A percentile compares a stretch with the other conserved stretches of the same genome.
Conservation (phyloP, 208 protist species). For the Leishmania martiniquensis region DNA sequence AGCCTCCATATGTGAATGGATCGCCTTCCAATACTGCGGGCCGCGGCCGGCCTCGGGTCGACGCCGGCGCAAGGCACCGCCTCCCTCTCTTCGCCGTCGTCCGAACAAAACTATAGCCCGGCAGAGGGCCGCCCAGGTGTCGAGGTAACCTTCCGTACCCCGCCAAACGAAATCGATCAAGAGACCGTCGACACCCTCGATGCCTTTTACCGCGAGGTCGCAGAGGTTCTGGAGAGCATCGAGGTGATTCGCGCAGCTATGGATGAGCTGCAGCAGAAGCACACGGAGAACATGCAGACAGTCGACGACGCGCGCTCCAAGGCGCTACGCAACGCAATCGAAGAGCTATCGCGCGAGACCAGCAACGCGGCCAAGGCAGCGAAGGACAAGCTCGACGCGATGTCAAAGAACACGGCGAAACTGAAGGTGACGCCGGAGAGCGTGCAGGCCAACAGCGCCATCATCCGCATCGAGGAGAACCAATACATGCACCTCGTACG, state of each 20-base stretch:
- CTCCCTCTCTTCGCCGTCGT: not conserved
- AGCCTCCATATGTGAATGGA: slow-evolving; percentile 27
- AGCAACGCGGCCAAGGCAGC: slow-evolving; percentile 41
- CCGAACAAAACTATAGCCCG: slow-evolving; percentile 19
- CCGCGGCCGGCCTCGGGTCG: slow-evolving; percentile 19
- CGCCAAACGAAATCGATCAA: slow-evolving; percentile 50
- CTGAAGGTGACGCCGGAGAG: slow-evolving; percentile 68
- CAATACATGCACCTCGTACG: slow-evolving; percentile 65
- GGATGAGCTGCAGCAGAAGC: slow-evolving; percentile 56
- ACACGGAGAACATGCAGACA: slow-evolving; percentile 75
- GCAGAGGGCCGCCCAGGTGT: not conserved
- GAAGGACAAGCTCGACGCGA: slow-evolving; percentile 52
- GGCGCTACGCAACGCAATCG: slow-evolving; percentile 63
- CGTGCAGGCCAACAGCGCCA: slow-evolving; percentile 62
- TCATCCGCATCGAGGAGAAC: slow-evolving; percentile 91
- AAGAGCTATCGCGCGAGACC: slow-evolving; percentile 55
- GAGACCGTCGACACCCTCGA: slow-evolving; percentile 68
- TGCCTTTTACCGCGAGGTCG: slow-evolving; percentile 69
- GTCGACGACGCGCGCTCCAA: slow-evolving; percentile 63
- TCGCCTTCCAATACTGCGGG: slow-evolving; percentile 22
- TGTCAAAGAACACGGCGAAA: slow-evolving; percentile 65
- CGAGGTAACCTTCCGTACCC: slow-evolving; percentile 35
- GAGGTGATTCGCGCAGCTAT: slow-evolving; percentile 42
- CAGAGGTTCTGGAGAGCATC: slow-evolving; percentile 32
- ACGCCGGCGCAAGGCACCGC: not conserved